A percentile compares a stretch with the other conserved stretches of the same genome.
These are phyloP conservation scores for Filobasidium floriforme DNA, from an alignment of 768 basidiomycete genomes.

Conservation along the genomic window DNA sequence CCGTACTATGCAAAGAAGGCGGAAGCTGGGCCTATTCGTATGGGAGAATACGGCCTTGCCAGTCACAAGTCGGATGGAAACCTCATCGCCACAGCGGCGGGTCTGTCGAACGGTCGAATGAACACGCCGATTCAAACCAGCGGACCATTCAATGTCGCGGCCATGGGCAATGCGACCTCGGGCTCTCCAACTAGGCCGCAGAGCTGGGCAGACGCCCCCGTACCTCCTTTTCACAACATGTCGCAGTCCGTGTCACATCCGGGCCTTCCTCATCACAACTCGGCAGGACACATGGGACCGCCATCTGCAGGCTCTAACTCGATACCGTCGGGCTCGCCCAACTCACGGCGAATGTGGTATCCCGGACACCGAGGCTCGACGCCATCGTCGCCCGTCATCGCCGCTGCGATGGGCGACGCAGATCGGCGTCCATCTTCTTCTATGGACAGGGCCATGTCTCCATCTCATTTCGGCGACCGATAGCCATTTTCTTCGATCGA, in stretches of 20 bases:
- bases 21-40: not conserved
- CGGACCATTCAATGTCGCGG: not conserved
- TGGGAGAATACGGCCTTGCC: not conserved
- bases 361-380: not conserved
- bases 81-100: not conserved
- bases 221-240: slow-evolving; percentile 1
- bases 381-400: not conserved
- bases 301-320: not conserved
- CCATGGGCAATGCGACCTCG: not conserved
- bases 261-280: slow-evolving; percentile 10
- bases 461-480: not conserved
- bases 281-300: not conserved
- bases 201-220: slow-evolving; percentile 3
- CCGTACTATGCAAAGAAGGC: not conserved
- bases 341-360: slow-evolving; percentile 6
- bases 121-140: not conserved
- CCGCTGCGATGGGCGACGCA: not conserved
- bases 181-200: not conserved
- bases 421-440: not conserved
- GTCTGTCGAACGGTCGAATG: not conserved
- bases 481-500: not conserved
- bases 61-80: slow-evolving; percentile 5
- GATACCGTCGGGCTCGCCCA: not conserved
- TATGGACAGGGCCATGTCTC: not conserved
- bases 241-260: slow-evolving; percentile 2